Evolutionary conservation across 768 basidiomycete genomes (phyloP).

Genomic region (Leccinum sublutescens): DNA sequence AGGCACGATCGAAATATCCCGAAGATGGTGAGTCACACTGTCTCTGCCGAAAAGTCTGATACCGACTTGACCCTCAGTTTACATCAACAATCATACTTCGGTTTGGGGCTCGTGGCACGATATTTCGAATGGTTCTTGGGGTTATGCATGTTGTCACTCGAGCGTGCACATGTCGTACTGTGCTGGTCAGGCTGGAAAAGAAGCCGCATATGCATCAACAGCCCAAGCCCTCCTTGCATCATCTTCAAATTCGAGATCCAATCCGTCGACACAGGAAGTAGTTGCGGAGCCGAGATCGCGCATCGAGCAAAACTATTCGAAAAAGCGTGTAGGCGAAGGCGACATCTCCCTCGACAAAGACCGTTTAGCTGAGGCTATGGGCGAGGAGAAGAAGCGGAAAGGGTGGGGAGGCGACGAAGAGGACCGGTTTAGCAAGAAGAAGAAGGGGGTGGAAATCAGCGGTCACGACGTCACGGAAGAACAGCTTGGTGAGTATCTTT

Average conservation of each 20-base stretch:
- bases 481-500: slow-evolving; percentile 59
- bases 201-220: slow-evolving; percentile 72
- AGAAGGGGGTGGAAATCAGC: slow-evolving; percentile 46
- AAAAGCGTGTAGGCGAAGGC: slow-evolving; percentile 79
- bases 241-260: slow-evolving; percentile 28
- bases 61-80: slow-evolving; percentile 48
- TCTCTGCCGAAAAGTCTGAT: not conserved
- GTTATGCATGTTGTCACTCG: slow-evolving; percentile 94
- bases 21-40: slow-evolving; percentile 74
- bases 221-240: slow-evolving; percentile 64
- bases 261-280: slow-evolving; percentile 31
- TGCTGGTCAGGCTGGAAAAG: slow-evolving; percentile 81
- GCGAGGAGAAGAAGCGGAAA: slow-evolving; percentile 82
- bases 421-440: slow-evolving; percentile 61
- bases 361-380: slow-evolving; percentile 64
- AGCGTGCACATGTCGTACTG: slow-evolving; percentile 85
- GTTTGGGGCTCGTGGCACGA: slow-evolving; percentile 99
- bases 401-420: slow-evolving; percentile 50
- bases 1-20: slow-evolving; percentile 88
- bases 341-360: slow-evolving; percentile 74
- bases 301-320: slow-evolving; percentile 72
- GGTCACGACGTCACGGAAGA: slow-evolving; percentile 88
- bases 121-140: slow-evolving; percentile 69
- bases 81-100: slow-evolving; percentile 87
- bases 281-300: slow-evolving; percentile 34